A percentile compares a stretch with the other conserved stretches of the same genome.
These are phyloP conservation scores for Platismatia glauca DNA, from an alignment of 495 filamentous ascomycete species.

Conservation along the genomic window DNA sequence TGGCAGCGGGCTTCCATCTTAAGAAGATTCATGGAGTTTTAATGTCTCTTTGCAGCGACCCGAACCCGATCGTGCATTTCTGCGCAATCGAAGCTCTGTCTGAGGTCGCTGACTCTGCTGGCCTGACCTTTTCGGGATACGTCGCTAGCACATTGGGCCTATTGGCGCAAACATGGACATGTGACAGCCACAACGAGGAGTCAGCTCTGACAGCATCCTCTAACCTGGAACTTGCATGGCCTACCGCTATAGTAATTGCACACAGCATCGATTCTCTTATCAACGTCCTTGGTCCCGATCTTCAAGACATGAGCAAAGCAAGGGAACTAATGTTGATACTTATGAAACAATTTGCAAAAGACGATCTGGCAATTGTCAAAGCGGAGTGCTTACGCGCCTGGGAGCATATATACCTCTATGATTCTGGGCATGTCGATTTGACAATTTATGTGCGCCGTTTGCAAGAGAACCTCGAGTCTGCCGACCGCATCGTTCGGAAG, in stretches of 20 bases:
- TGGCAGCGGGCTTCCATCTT: conserved; percentile 95
- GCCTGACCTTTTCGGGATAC: conserved; percentile 81
- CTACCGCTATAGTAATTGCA: conserved; percentile 72
- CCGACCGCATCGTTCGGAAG: conserved; percentile 57
- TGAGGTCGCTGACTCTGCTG: conserved; percentile 83
- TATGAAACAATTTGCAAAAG: conserved; percentile 71
- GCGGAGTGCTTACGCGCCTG: conserved; percentile 72
- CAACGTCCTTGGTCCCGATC: conserved; percentile 89
- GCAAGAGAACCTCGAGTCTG: conserved; percentile 65
- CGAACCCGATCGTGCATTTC: conserved; percentile 92
- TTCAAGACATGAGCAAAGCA: conserved; percentile 88
- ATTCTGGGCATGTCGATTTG: conserved; percentile 77
- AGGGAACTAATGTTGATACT: conserved; percentile 84
- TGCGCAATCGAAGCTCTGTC: conserved; percentile 88
- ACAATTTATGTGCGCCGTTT: conserved; percentile 70
- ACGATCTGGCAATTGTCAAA: conserved; percentile 63
- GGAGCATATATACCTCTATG: conserved; percentile 89
- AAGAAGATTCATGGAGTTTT: conserved; percentile 92
- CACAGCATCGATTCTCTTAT: conserved; percentile 89
- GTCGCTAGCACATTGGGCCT: conserved; percentile 87
- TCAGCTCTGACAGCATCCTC: conserved; percentile 68
- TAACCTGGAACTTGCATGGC: conserved; percentile 75
- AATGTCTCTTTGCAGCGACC: conserved; percentile 91
- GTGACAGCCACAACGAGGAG: conserved; percentile 85
- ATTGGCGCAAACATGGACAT: conserved; percentile 82